Conservation (phyloP, 352 stramenopile genomes). For the Paralagenidium karlingii region DNA sequence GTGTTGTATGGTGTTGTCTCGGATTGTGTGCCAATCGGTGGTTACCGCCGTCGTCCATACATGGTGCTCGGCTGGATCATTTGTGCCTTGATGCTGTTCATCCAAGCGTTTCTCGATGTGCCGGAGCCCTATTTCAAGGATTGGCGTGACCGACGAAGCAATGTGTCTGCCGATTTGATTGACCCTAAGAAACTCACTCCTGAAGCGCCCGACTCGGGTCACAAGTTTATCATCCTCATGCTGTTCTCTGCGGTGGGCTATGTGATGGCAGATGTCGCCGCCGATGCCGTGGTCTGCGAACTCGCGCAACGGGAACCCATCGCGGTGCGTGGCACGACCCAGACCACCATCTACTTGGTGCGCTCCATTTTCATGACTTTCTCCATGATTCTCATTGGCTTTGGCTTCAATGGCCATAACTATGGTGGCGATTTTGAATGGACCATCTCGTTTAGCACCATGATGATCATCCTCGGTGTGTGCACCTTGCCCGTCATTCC, state of each 20-base stretch:
- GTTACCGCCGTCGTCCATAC: constrained; percentile 6
- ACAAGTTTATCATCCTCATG: constrained; percentile 9
- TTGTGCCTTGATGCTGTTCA: constrained; percentile 21
- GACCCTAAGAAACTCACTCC: not conserved
- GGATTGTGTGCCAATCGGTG: constrained; percentile 5
- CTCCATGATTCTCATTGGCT: constrained; percentile 12
- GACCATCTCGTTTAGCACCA: constrained; percentile 27
- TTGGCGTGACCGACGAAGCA: constrained; percentile 1
- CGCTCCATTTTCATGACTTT: constrained; percentile 18
- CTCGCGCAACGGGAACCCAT: constrained; percentile 60
- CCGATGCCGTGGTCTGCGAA: constrained; percentile 56
- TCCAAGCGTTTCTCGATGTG: constrained; percentile 12
- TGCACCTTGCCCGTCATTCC: constrained; percentile 15
- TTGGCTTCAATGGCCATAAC: constrained; percentile 44
- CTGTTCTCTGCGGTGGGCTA: constrained; percentile 45
- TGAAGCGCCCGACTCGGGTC: constrained; percentile 4
- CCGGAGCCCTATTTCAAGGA: constrained; percentile 23
- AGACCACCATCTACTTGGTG: constrained; percentile 58
- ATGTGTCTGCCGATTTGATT: too few species aligned
- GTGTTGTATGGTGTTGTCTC: constrained; percentile 5
- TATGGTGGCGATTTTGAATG: constrained; percentile 54
- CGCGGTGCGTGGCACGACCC: constrained; percentile 34
- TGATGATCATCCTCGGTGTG: constrained; percentile 32
- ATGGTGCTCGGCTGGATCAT: constrained; percentile 11
- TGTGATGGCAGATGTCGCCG: constrained; percentile 54